Conservation (phyloP, 192 early-diverging fungal species). For the Mortierella alpina region DNA sequence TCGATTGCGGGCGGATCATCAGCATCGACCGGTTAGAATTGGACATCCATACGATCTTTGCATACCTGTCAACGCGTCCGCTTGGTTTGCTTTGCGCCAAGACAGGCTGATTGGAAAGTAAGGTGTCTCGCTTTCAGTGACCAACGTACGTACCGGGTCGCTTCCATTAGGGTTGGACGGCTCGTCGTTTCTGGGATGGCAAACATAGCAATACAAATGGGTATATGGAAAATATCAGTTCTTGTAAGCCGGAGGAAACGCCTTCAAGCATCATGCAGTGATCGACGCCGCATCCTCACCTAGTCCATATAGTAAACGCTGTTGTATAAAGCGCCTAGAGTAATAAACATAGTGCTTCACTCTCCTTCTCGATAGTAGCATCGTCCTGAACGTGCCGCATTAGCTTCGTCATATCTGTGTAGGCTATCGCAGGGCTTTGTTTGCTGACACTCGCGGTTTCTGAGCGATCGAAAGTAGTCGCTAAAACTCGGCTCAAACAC, state of each 20-base stretch:
- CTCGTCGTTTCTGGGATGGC: conserved; percentile 19
- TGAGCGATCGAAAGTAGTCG: conserved; percentile 8
- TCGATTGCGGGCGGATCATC: too few species aligned
- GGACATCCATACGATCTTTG: not conserved
- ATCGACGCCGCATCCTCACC: not conserved
- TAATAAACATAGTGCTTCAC: conserved; percentile 2
- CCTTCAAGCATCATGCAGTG: too few species aligned
- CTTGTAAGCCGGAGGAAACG: too few species aligned
- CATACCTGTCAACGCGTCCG: conserved; percentile 9
- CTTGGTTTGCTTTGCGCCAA: conserved; percentile 20
- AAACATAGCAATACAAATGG: not conserved
- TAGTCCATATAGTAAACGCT: conserved; percentile 14
- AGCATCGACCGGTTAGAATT: too few species aligned
- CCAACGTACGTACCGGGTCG: not conserved
- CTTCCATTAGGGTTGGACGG: not conserved
- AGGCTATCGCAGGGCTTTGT: conserved; percentile 1
- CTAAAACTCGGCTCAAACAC: conserved; percentile 7
- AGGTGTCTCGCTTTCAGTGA: not conserved
- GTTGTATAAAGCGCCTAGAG: conserved; percentile 22
- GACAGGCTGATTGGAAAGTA: conserved; percentile 10
- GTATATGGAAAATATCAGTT: too few species aligned
- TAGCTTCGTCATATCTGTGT: conserved; percentile 4
- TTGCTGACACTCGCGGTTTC: conserved; percentile 18
- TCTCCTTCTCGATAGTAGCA: not conserved
- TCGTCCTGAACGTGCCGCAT: conserved; percentile 9